Evolutionary conservation across 768 basidiomycete species (phyloP), one percentile per base, ranked within the genome.

Genomic region (Amanita rimosa): DNA sequence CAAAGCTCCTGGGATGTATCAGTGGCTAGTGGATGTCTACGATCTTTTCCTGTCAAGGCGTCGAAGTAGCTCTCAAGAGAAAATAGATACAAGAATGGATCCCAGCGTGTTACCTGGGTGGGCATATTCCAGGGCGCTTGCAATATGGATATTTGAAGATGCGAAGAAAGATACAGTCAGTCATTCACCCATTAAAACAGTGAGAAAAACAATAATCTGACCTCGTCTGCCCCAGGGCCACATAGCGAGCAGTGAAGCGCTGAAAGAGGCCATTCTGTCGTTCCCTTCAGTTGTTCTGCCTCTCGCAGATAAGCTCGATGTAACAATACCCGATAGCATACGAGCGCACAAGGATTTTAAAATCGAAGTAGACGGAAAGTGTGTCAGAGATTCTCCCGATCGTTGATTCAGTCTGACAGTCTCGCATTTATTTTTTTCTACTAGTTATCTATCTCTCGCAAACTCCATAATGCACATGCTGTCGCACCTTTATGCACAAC

Each of bases 221-320:
- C 33, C 10, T 21, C 22, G 41, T 38, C n/a, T 6, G 48, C 1
- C 39, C 16, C 44, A 83, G 79, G 73, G 71, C 49, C 73, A 78
- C 54, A 66, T 68, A 17, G 65, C 70, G 44, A 85, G 87, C 55
- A 83, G 81, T 0, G 66, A 67, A 21, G 88, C 85, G 0, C 68
- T 98, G 31, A 70, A 72, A 45, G 75, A 85, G 17, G 94, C 94
- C 0, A 75, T 93, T 8, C 58, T 73, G 5, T 73, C 74, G 0
- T 97, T 89, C 63, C 95, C 95, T 0, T 79, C 84, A 0, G 72
- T 95, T 2, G 75, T 93, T 0, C 83, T 85, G 0, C 70, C 94
- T 4, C 66, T 97, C 1, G 88, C 89, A 2, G 90, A 95, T 61
- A 93, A 92, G 61, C 73, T 86, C 6, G 91, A 93, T 14, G 75